Evolutionary conservation across 768 basidiomycete genomes (phyloP).

Genomic region (Cyclocybe aegerita): DNA sequence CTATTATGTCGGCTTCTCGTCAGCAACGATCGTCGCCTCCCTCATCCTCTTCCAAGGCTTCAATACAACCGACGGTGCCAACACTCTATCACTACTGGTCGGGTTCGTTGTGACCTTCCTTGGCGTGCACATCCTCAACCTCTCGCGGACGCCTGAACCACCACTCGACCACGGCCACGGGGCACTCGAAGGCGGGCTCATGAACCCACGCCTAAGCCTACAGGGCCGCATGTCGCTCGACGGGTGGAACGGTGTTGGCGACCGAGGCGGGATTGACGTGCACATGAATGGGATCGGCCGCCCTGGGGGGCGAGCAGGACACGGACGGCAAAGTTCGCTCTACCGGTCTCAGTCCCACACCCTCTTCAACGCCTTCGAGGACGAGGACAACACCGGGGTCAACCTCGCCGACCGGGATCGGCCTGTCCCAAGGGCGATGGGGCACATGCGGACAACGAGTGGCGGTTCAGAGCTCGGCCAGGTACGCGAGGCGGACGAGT

Average conservation of each 20-base stretch:
- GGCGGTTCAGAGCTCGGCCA: slow-evolving; percentile 51
- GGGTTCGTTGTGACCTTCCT: slow-evolving; percentile 94
- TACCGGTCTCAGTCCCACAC: slow-evolving; percentile 65
- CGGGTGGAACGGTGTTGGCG: slow-evolving; percentile 54
- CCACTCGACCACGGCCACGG: slow-evolving; percentile 35
- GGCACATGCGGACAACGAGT: slow-evolving; percentile 25
- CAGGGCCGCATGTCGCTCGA: slow-evolving; percentile 82
- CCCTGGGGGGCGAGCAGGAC: slow-evolving; percentile 26
- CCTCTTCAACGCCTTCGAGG: slow-evolving; percentile 78
- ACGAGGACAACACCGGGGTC: slow-evolving; percentile 31
- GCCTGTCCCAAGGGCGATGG: too few relatives aligned
- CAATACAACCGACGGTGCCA: slow-evolving; percentile 80
- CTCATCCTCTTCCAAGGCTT: slow-evolving; percentile 97
- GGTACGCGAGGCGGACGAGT: slow-evolving; percentile 69
- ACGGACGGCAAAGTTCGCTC: slow-evolving; percentile 65
- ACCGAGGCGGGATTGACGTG: slow-evolving; percentile 25
- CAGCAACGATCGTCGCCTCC: slow-evolving; percentile 89
- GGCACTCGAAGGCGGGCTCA: slow-evolving; percentile 62
- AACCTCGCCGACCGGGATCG: too few relatives aligned
- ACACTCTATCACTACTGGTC: slow-evolving; percentile 83
- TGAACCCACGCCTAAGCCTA: slow-evolving; percentile 79
- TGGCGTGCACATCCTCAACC: slow-evolving; percentile 92
- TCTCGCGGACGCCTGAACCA: slow-evolving; percentile 62
- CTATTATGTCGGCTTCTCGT: slow-evolving; percentile 97
- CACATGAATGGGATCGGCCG: slow-evolving; percentile 17